Percentiles rank a stretch among this genome's conserved stretches.
Conservation (phyloP, 352 stramenopile genomes). For the Pythium rhizo-oryzae region DNA sequence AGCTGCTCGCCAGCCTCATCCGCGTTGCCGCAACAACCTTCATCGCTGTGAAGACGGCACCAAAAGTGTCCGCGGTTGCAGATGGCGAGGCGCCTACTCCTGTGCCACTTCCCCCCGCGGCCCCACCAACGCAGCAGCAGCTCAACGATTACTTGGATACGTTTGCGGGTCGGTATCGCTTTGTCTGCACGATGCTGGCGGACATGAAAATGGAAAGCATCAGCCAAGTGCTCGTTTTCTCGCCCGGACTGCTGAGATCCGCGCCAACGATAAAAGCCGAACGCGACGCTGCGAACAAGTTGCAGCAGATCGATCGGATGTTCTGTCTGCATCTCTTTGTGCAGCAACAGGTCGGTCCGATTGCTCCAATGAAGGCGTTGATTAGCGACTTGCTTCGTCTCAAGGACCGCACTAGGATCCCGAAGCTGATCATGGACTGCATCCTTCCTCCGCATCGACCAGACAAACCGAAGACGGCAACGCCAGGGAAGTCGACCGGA, state of each 20-base stretch:
- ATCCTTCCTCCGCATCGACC: slow-evolving; percentile 14
- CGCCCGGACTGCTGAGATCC: neutral
- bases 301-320: slow-evolving; percentile 80
- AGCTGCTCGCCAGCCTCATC: slow-evolving; percentile 55
- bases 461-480: neutral
- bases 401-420: neutral
- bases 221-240: slow-evolving; percentile 32
- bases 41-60: slow-evolving; percentile 5
- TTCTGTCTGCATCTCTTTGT: slow-evolving; percentile 48
- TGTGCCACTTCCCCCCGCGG: neutral
- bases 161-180: slow-evolving; percentile 44
- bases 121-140: slow-evolving; percentile 28
- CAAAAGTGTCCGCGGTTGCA: neutral
- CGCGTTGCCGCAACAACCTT: slow-evolving; percentile 36
- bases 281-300: slow-evolving; percentile 43
- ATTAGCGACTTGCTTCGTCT: slow-evolving; percentile 21
- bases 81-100: neutral
- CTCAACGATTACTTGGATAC: slow-evolving; percentile 40
- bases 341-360: slow-evolving; percentile 22
- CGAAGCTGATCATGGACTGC: slow-evolving; percentile 19
- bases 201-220: slow-evolving; percentile 40
- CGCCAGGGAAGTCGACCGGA: neutral
- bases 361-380: slow-evolving; percentile 28
- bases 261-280: slow-evolving; percentile 30
- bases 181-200: slow-evolving; percentile 46